Base-by-base conservation (phyloP, 306 rosid genomes). In the Acmispon strigosus region DNA sequence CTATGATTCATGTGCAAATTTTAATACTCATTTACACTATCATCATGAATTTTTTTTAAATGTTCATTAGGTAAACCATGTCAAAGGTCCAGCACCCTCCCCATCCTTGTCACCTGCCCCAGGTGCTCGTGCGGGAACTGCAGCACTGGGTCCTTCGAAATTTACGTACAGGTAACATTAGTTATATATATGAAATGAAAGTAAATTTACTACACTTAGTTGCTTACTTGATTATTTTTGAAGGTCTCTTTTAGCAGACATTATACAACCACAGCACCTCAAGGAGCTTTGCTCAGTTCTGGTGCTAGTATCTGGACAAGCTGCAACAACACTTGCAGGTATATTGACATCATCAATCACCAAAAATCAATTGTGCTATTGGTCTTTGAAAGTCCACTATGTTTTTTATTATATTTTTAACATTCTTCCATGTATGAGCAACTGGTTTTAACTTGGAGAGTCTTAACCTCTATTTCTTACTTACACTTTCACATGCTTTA, bases 191-290 rank as follows among this genome's bases (percentile, higher is more conserved):
- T 61, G 55, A 76, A 53, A 59, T 62, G 20, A 48, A 63, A 50
- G 45, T 62, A 19, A 69, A 29, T 11, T 39, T 77, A 43, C 4
- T 42, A 44, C 62, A 69, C 45, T 42, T 74, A 68, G 48, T 66
- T 59, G 62, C 92, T 87, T 77, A 89, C 79, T 65, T 64, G 52
- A 63, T 80, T 55, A 70, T 81, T 77, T 57, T 81, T 72, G 70
- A 81, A 95, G 99, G 84, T 95, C 99, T 84, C 92, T 89, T 51
- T 81, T 95, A 81, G 96, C 99, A 72, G 99, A 89, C 87, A 85
- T 95, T 81, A 91, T 95, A 79, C 97, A 91, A 76, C 89, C 97
- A 51, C 96, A 89, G 59, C 91, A 95, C 85, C 82, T 91, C 74
- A 95, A 87, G 83, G 99, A 91, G 85, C 92, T 95, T 66, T 95